Percentiles rank a stretch among this genome's conserved stretches.
phyloP scores from a whole-genome alignment of 2,329 filamentous ascomycete species.

The Arthrobotrys iridis region DNA sequence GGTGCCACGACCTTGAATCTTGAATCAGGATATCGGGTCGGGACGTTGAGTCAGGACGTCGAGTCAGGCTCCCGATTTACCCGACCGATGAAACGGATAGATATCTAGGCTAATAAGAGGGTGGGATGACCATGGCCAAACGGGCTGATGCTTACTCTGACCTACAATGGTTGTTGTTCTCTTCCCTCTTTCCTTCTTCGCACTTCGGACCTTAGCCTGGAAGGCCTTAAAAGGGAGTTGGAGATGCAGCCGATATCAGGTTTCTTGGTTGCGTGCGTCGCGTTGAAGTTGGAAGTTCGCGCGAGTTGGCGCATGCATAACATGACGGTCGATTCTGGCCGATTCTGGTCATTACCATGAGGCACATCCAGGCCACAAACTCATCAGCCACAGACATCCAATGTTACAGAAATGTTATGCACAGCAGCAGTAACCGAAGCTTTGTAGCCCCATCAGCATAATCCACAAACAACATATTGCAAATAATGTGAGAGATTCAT shows the following conservation, averaged over 20 bases:
- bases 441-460: not conserved
- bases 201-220: slow-evolving; percentile 37
- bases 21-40: not conserved
- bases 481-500: not conserved
- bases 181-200: slow-evolving; percentile 39
- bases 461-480: not conserved
- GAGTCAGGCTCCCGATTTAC: slow-evolving; percentile 1
- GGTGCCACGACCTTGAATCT: not conserved
- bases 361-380: not conserved
- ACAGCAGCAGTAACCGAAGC: not conserved
- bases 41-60: not conserved
- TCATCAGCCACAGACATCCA: not conserved
- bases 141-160: not conserved
- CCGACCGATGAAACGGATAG: not conserved
- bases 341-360: slow-evolving; percentile 13
- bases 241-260: not conserved
- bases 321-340: not conserved
- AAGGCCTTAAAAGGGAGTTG: slow-evolving; percentile 3
- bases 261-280: not conserved
- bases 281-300: not conserved
- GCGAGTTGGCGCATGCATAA: not conserved
- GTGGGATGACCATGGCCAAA: slow-evolving; percentile 8
- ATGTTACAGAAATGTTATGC: not conserved
- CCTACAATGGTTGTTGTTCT: not conserved
- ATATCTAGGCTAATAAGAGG: slow-evolving; percentile 3